Conservation (phyloP, 768 basidiomycete species). For the Leccinum uliginosum region DNA sequence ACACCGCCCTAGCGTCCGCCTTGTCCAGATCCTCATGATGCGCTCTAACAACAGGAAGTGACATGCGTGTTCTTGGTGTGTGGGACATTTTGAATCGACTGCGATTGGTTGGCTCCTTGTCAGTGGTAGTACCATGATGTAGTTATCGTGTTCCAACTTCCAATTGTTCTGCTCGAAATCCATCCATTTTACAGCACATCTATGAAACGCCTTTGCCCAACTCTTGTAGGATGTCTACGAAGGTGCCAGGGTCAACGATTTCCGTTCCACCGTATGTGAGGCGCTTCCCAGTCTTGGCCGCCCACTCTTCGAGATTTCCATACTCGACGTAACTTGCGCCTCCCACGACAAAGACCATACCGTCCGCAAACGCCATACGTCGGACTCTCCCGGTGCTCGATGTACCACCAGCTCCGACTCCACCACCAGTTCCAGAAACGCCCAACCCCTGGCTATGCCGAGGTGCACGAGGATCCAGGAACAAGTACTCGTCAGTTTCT, state of each 20-base stretch:
- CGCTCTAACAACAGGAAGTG: constrained; percentile 53
- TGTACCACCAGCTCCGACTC: constrained; percentile 36
- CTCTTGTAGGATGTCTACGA: constrained; percentile 66
- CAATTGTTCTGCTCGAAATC: constrained; percentile 12
- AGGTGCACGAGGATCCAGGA: constrained; percentile 86
- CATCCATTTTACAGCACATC: constrained; percentile 30
- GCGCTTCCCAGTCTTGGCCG: constrained; percentile 70
- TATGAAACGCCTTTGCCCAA: constrained; percentile 48
- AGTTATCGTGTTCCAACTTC: background rate
- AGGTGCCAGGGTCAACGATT: constrained; percentile 84
- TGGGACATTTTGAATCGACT: background rate
- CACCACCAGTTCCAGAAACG: constrained; percentile 41
- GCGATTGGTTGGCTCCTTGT: background rate
- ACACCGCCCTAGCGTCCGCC: constrained; percentile 53
- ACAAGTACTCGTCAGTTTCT: constrained; percentile 94
- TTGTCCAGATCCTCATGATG: constrained; percentile 77
- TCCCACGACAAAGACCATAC: constrained; percentile 91
- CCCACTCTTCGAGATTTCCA: constrained; percentile 95
- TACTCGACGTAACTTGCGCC: constrained; percentile 98
- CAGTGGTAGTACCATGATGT: constrained; percentile 12
- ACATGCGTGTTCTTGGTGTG: constrained; percentile 13
- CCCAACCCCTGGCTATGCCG: constrained; percentile 50
- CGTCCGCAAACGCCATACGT: constrained; percentile 81
- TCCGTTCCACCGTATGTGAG: constrained; percentile 96
- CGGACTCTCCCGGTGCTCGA: constrained; percentile 37